Evolutionary conservation across 257 asterid genomes (phyloP), one percentile per base, ranked within the genome.

Genomic region (Lithospermum erythrorhizon): DNA sequence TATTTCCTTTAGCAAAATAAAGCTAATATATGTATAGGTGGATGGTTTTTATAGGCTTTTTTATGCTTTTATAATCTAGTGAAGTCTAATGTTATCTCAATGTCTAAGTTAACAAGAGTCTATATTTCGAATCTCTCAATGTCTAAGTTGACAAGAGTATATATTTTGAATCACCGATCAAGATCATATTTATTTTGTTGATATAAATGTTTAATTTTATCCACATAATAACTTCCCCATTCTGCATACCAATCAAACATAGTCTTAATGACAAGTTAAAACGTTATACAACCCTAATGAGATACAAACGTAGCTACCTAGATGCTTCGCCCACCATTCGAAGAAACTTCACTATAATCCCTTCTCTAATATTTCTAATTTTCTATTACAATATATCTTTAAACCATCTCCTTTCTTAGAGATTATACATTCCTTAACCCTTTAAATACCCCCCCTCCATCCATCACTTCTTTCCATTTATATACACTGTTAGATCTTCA

Each of bases 291-390:
- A 41, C 18, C 16, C 45, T 41, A 41, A 41, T 11, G 49, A 41
- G 49, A 6, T 21, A 20, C 9, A 54, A 3, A 6, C 58, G 23
- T 20, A 55, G 32, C 63, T 73, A n/a, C 84, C 76, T 2, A 16
- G 82, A 55, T 67, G 41, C 56, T 84, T 84, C 94, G 49, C 67
- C 59, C 68, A 11, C 61, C 6, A 19, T 79, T 79, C 94, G 80
- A 61, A 61, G 87, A 82, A 79, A 63, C 67, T 79, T 78, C 86
- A 17, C 13, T 13, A 27, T 51, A 47, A 6, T 49, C 55, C 21
- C 14, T 15, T 48, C n/a, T 35, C 14, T 21, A 37, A 22, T 55
- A 22, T 14, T 20, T 27, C 22, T 23, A 22, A 55, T 55, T 20
- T 16, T 37, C 4, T 9, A 54, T 54, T 6, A 7, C 1, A 55